Base-by-base conservation (phyloP, 2,329 filamentous ascomycete species). In the Lachnellula hyalina region DNA sequence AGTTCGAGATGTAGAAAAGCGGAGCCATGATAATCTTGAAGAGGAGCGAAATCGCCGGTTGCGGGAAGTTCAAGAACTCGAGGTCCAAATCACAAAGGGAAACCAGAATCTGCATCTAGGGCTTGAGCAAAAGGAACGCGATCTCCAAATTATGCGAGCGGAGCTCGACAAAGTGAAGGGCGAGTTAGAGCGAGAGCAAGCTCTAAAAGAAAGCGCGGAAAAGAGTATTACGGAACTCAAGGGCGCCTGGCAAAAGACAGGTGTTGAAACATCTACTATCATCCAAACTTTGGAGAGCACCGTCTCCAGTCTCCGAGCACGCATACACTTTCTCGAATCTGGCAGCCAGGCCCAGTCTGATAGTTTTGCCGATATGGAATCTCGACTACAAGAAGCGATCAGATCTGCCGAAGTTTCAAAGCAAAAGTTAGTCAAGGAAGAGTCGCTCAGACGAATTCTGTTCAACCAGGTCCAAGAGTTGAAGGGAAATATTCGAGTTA, bases 391-490 rank as follows among this genome's bases (percentile, higher is more conserved):
- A 66, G 87, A 94, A 47, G 91, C 92, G 0, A 72, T 90, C 23
- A 80, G 81, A 14, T 75, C 80, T 19, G 89, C 87, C 1, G 84
- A 88, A 32, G 79, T 82, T 36, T 85, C 89, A 1, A 84, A 88
- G 54, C 84, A 90, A 61, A 96, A 94, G 68, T 77, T 99, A 28
- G 86, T 94, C 59, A 90, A 87, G 65, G 94, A 97, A 68, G 94
- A 99, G 73, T 94, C 89, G 0, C 77, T 96, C 49, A 84, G 94
- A 14, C 83, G 94, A 21, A 93, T 95, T 63, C 80, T 99, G 0
- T 96, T 97, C 76, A 97, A 97, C 72, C 94, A 96, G 70, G 93
- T 99, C 47, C 91, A 99, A 70, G 94, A 99, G 68, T 82, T 99
- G 56, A 96, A 96, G 71, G 94, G 94, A 65, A 99, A 99, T 68